A percentile compares a stretch with the other conserved stretches of the same genome.
Evolutionary conservation across 257 asterid species (phyloP).

Genomic region (Craterostigma plantagineum): DNA sequence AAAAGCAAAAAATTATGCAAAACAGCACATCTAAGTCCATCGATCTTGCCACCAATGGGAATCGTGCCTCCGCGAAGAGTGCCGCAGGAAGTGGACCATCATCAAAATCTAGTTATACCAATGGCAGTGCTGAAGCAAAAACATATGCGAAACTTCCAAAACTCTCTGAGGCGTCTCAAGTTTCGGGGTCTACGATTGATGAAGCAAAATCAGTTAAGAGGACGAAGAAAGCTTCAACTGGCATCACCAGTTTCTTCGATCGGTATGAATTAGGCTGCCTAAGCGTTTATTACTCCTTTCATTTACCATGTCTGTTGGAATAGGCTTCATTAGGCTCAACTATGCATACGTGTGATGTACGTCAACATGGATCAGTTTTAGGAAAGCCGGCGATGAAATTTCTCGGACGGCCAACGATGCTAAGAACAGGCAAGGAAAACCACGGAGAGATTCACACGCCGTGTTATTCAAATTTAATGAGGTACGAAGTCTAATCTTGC

Average conservation of each 20-base stretch:
- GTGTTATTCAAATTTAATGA: constrained; percentile 68
- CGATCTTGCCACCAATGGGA: constrained; percentile 20
- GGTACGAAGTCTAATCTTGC: constrained; percentile 20
- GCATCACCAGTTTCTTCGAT: constrained; percentile 37
- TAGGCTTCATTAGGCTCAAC: not conserved
- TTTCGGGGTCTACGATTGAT: constrained; percentile 13
- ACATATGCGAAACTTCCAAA: constrained; percentile 11
- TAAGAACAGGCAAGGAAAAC: constrained; percentile 19
- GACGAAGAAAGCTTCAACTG: constrained; percentile 33
- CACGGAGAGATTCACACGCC: constrained; percentile 60
- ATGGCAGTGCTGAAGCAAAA: constrained; percentile 20
- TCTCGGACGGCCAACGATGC: constrained; percentile 15
- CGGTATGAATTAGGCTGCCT: constrained; percentile 24
- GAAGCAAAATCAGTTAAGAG: constrained; percentile 21
- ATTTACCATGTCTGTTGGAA: constrained; percentile 5
- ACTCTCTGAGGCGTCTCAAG: constrained; percentile 14
- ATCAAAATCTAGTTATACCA: constrained; percentile 16
- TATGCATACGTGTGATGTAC: too few species aligned
- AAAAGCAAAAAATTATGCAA: constrained; percentile 64
- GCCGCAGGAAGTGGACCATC: constrained; percentile 17
- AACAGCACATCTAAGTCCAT: constrained; percentile 27
- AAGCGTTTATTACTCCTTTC: constrained; percentile 7
- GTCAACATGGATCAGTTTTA: constrained; percentile 65
- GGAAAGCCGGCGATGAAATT: constrained; percentile 29
- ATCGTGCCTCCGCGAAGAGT: constrained; percentile 15